A percentile compares a stretch with the other conserved stretches of the same genome.
Evolutionary conservation across 139 green algal species (phyloP).

Genomic region (Eudorina sp.): DNA sequence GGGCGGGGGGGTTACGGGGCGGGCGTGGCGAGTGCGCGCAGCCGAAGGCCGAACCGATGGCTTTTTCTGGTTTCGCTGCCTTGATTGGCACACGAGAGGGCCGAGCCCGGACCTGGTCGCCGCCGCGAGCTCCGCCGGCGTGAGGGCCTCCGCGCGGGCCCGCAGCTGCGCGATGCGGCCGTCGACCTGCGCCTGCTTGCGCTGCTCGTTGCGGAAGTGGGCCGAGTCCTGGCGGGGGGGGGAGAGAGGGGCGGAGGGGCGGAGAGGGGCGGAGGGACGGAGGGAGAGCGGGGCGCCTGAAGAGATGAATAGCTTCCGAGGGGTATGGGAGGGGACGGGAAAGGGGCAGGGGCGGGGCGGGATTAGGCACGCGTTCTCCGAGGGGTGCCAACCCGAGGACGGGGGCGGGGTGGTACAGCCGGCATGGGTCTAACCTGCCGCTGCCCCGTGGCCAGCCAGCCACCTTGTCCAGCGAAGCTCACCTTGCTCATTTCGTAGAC

Average conservation of each 20-base stretch:
- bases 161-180: slow-evolving; percentile 70
- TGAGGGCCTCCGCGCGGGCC: slow-evolving; percentile 40
- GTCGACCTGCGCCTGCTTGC: slow-evolving; percentile 81
- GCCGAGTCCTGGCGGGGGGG: slow-evolving; percentile 71
- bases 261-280: neutral
- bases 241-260: neutral
- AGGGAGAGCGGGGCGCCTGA: neutral
- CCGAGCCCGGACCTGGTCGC: slow-evolving; percentile 54
- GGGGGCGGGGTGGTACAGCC: neutral
- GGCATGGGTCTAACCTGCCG: neutral
- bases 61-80: too few species aligned
- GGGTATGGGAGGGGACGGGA: neutral
- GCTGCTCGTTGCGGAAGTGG: slow-evolving; percentile 94
- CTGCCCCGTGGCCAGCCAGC: neutral
- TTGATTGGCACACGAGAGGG: too few species aligned
- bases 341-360: too few species aligned
- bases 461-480: neutral
- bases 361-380: too few species aligned
- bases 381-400: too few species aligned
- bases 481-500: slow-evolving; percentile 95
- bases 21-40: too few species aligned
- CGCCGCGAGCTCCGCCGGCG: slow-evolving; percentile 66
- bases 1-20: too few species aligned
- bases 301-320: neutral
- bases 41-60: too few species aligned